Base-by-base conservation (phyloP, 2,329 filamentous ascomycete species). In the Colletotrichum spaethianum region DNA sequence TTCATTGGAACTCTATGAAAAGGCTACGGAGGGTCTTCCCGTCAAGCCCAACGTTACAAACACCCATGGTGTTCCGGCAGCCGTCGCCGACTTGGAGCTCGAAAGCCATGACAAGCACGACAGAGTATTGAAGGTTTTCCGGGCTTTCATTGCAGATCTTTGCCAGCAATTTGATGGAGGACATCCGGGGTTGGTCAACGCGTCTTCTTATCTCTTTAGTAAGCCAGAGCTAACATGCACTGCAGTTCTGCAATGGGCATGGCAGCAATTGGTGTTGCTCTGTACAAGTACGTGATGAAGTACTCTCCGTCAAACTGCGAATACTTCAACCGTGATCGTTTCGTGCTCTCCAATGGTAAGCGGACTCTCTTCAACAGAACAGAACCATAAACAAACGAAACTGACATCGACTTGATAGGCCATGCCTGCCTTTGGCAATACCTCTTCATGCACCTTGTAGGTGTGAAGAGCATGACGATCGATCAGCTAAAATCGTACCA, bases 101-200 rank as follows among this genome's bases (percentile, higher is more conserved):
- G 63, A 71, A 57, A 62, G 57, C 63, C 63, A 63, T 0, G 63
- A 71, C 40, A 71, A 71, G 44, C 68, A 67, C 50, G 68, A 67
- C 52, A 28, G 57, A n/a, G 88, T 91, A 0, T 79, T 93, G 65
- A 86, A 86, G 75, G 88, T 88, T 2, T 92, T 92, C 76, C 84
- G 91, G 61, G 82, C 88, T 60, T 81, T 93, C 31, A 91, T 93
- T 71, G 90, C 91, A 46, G 91, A 93, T 77, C 81, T 93, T 3
- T 93, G 91, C 76, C 87, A 93, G 78, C 91, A 93, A 74, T 93
- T 92, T 80, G 89, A 89, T 73, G 91, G 91, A 52, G 91, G 91
- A 0, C 91, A 93, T 77, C 91, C 91, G n/a, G 91, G 91, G 88
- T 91, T 83, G 75, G 84, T 23, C 12, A 6, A 23, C 8, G 3